Percentiles rank a stretch among this genome's conserved stretches.
phyloP scores from a whole-genome alignment of 1,284 basidiomycete genomes.

The Agroathelia rolfsii region DNA sequence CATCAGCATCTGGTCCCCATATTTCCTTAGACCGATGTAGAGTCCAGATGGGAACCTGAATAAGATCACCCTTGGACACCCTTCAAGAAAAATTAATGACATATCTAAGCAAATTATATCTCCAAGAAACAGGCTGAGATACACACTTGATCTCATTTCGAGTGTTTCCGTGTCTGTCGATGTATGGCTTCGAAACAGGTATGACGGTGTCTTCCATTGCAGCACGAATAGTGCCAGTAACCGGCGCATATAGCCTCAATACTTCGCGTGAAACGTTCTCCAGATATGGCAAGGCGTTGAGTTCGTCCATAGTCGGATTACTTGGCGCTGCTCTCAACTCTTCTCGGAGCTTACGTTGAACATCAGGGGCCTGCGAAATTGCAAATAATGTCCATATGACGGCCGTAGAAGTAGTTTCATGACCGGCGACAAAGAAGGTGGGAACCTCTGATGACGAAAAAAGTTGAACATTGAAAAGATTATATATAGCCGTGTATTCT shows the following conservation, averaged over 20 bases:
- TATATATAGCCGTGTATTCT: not conserved
- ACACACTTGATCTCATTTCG: conserved; percentile 14
- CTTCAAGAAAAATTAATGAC: conserved; percentile 28
- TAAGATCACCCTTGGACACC: conserved; percentile 38
- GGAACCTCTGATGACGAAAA: conserved; percentile 10
- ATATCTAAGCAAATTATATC: conserved; percentile 19
- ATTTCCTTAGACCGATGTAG: conserved; percentile 43
- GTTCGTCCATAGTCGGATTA: conserved; percentile 11
- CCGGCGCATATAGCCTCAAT: conserved; percentile 30
- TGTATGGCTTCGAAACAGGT: conserved; percentile 24
- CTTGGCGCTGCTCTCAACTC: conserved; percentile 23
- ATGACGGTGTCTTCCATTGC: conserved; percentile 23
- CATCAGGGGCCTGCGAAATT: conserved; percentile 26
- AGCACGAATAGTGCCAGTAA: conserved; percentile 24
- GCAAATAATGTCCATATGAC: conserved; percentile 25
- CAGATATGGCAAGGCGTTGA: conserved; percentile 13
- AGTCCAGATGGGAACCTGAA: conserved; percentile 53
- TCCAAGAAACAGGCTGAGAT: not conserved
- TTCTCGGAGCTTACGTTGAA: conserved; percentile 33
- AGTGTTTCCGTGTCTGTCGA: conserved; percentile 13
- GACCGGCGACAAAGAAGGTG: conserved; percentile 24
- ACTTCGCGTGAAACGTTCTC: conserved; percentile 29
- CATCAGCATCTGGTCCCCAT: conserved; percentile 21
- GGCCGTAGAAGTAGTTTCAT: conserved; percentile 20
- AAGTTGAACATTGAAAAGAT: not conserved